Evolutionary conservation across 2,329 filamentous ascomycete species (phyloP).

Genomic region (Aureobasidium sp.): DNA sequence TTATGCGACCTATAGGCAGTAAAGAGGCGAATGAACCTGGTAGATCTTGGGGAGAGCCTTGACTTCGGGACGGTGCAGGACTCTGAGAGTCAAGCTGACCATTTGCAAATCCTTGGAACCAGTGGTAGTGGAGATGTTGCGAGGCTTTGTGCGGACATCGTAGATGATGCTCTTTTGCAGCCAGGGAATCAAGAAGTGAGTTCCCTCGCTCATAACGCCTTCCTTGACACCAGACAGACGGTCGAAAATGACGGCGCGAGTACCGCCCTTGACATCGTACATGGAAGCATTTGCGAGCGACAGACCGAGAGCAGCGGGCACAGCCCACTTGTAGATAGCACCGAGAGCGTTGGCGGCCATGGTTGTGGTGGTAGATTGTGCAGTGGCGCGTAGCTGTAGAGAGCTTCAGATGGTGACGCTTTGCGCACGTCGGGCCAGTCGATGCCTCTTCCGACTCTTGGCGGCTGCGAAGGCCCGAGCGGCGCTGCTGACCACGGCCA

Average conservation of each 20-base stretch:
- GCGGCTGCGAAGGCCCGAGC: slow-evolving; percentile 1
- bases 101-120: slow-evolving; percentile 99
- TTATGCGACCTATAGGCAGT: not conserved
- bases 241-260: slow-evolving; percentile 96
- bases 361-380: not conserved
- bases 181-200: slow-evolving; percentile 94
- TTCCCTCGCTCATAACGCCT: slow-evolving; percentile 86
- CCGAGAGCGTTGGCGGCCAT: slow-evolving; percentile 47
- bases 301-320: slow-evolving; percentile 65
- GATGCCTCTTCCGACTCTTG: slow-evolving; percentile 8
- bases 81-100: slow-evolving; percentile 95
- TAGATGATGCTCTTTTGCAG: slow-evolving; percentile 90
- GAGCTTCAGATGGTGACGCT: slow-evolving; percentile 8
- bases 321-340: slow-evolving; percentile 58
- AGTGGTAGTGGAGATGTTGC: slow-evolving; percentile 95
- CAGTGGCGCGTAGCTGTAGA: slow-evolving; percentile 10
- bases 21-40: slow-evolving; percentile 58
- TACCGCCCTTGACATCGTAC: slow-evolving; percentile 95
- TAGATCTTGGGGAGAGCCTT: slow-evolving; percentile 93
- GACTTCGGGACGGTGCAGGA: slow-evolving; percentile 90
- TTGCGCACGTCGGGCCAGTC: not conserved
- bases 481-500: slow-evolving; percentile 12
- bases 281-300: slow-evolving; percentile 69
- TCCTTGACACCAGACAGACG: slow-evolving; percentile 88
- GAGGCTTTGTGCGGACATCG: slow-evolving; percentile 93